Conservation (phyloP, 345 rosid genomes). For the Cardiospermum halicacabum region DNA sequence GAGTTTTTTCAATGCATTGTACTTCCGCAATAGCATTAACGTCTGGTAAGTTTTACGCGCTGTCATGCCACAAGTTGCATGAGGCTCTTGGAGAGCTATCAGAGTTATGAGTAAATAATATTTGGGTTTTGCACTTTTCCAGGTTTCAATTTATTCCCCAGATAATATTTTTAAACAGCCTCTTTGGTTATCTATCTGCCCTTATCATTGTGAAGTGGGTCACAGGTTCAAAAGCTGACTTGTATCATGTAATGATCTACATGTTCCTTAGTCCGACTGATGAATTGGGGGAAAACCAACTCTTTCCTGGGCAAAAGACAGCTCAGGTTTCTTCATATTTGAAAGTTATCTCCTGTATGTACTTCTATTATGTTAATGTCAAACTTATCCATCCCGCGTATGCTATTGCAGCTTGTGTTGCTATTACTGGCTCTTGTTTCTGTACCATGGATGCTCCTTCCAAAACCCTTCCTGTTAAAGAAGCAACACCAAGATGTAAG, state of each 20-base stretch:
- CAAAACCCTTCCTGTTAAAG: constrained; percentile 90
- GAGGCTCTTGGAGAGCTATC: constrained; percentile 5
- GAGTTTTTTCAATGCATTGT: constrained; percentile 85
- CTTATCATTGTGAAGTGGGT: constrained; percentile 84
- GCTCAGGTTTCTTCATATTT: constrained; percentile 52
- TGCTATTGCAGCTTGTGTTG: constrained; percentile 54
- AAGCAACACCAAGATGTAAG: constrained; percentile 75
- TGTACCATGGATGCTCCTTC: constrained; percentile 96
- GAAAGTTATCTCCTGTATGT: not conserved
- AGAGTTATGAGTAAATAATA: not conserved
- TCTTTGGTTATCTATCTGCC: constrained; percentile 86
- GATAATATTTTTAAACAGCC: constrained; percentile 78
- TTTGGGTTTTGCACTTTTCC: constrained; percentile 26
- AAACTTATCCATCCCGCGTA: not conserved
- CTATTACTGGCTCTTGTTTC: constrained; percentile 79
- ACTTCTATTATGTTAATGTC: not conserved
- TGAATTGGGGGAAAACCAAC: constrained; percentile 86
- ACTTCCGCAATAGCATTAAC: constrained; percentile 57
- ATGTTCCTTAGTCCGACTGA: constrained; percentile 96
- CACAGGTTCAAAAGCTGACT: constrained; percentile 92
- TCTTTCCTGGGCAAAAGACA: constrained; percentile 68
- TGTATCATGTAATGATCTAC: constrained; percentile 90
- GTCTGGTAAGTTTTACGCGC: constrained; percentile 48
- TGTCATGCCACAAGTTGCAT: constrained; percentile 11
- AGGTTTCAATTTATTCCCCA: constrained; percentile 98